These are phyloP conservation scores for Colletotrichum melonis DNA, from an alignment of 2,329 filamentous ascomycete species.

Conservation along the genomic window DNA sequence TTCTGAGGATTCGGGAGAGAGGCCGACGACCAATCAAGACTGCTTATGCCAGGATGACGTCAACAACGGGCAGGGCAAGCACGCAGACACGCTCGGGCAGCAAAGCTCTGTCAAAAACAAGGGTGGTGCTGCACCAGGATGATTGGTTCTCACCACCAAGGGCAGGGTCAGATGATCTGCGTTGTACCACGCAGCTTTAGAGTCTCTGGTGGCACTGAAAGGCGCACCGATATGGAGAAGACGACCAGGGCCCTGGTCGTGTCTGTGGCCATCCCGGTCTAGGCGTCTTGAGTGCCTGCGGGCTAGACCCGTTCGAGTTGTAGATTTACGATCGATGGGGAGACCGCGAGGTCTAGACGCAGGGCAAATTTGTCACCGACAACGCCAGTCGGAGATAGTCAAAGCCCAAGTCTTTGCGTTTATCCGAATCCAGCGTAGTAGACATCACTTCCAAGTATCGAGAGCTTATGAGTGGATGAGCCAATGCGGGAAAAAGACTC, in stretches of 20 bases:
- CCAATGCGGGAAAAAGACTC: conserved; percentile 7
- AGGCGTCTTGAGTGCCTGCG: conserved; percentile 36
- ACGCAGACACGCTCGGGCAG: conserved; percentile 12
- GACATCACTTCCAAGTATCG: background rate
- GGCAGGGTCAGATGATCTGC: conserved; percentile 33
- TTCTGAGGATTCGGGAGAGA: conserved; percentile 9
- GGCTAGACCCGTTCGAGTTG: conserved; percentile 24
- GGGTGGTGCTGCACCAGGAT: background rate
- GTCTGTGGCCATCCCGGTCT: conserved; percentile 39
- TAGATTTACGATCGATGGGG: conserved; percentile 35
- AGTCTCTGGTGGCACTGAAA: conserved; percentile 30
- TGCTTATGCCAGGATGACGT: conserved; percentile 32
- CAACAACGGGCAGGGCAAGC: background rate
- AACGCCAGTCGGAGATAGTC: conserved; percentile 1
- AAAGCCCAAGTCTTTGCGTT: conserved; percentile 23
- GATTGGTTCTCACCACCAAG: conserved; percentile 4
- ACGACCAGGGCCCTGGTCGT: conserved; percentile 25
- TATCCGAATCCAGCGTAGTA: conserved; percentile 29
- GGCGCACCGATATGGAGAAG: conserved; percentile 26
- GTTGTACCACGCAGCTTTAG: conserved; percentile 13
- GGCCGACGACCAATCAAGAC: background rate
- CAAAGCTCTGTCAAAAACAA: background rate
- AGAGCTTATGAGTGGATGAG: conserved; percentile 3
- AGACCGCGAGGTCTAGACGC: conserved; percentile 25
- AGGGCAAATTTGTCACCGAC: conserved; percentile 27